phyloP scores from a whole-genome alignment of 352 stramenopile genomes.

The Elongisporangium anandrum region DNA sequence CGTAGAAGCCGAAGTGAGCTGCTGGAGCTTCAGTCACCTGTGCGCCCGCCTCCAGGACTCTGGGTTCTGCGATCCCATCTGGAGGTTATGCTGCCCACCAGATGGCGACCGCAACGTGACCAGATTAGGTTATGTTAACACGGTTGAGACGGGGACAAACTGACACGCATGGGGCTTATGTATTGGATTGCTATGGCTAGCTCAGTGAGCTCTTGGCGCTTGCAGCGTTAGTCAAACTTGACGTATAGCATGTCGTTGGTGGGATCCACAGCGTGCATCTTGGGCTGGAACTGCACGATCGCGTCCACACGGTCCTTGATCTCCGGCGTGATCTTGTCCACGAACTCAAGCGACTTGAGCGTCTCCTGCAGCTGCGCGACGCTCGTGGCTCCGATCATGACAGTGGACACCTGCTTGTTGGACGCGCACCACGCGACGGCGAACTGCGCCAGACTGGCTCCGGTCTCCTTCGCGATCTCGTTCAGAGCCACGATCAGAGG shows the following conservation, averaged over 20 bases:
- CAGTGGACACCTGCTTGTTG: conserved; percentile 47
- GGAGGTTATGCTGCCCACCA: too few relatives aligned
- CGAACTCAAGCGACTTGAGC: conserved; percentile 29
- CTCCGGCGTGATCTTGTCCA: conserved; percentile 48
- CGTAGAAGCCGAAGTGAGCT: background rate
- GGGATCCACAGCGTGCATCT: background rate
- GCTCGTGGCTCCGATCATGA: conserved; percentile 26
- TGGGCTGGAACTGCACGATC: conserved; percentile 40
- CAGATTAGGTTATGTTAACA: too few relatives aligned
- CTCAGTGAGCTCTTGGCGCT: too few relatives aligned
- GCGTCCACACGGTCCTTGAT: conserved; percentile 50
- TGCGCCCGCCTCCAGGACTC: too few relatives aligned
- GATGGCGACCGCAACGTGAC: too few relatives aligned
- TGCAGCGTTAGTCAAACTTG: background rate
- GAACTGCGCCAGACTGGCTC: conserved; percentile 39
- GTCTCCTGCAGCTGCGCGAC: conserved; percentile 39
- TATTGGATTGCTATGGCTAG: too few relatives aligned
- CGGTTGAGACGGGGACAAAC: too few relatives aligned
- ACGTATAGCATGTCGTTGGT: too few relatives aligned
- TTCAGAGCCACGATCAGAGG: conserved; percentile 20
- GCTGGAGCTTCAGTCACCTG: too few relatives aligned
- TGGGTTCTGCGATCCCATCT: too few relatives aligned
- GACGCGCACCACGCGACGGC: conserved; percentile 51
- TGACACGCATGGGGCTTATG: too few relatives aligned
- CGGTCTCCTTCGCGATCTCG: conserved; percentile 35